These are phyloP conservation scores for Ormosia emarginata DNA, from an alignment of 306 rosid species.

Conservation along the genomic window DNA sequence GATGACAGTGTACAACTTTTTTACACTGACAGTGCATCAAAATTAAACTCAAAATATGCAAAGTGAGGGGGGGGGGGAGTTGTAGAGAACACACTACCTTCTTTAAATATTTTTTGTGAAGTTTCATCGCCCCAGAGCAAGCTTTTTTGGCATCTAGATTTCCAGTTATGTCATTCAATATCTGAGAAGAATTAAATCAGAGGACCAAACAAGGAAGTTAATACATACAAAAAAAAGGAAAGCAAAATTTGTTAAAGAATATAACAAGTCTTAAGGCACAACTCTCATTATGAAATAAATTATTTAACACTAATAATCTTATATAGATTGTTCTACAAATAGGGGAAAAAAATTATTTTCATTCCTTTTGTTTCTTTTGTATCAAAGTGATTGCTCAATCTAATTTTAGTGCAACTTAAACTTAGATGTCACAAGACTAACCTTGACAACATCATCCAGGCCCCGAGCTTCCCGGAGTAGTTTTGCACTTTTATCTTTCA, in stretches of 20 bases:
- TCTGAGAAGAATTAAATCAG: slow-evolving; percentile 45
- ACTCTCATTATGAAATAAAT: background rate
- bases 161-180: slow-evolving; percentile 91
- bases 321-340: background rate
- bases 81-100: slow-evolving; percentile 54
- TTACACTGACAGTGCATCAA: no score
- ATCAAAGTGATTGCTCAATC: background rate
- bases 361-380: background rate
- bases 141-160: slow-evolving; percentile 94
- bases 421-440: slow-evolving; percentile 31
- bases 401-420: slow-evolving; percentile 7
- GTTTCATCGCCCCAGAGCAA: slow-evolving; percentile 94
- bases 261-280: background rate
- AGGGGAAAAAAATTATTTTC: background rate
- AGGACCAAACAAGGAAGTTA: background rate
- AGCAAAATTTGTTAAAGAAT: background rate
- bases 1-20: no score
- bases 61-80: background rate
- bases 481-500: slow-evolving; percentile 86
- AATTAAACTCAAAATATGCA: background rate
- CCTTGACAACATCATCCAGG: slow-evolving; percentile 95
- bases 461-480: slow-evolving; percentile 89
- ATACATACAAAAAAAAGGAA: background rate
- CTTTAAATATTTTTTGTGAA: slow-evolving; percentile 85
- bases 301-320: background rate